Percentiles rank a stretch among this genome's conserved stretches.
Evolutionary conservation across 2,329 filamentous ascomycete species (phyloP).

Genomic region (Aureobasidium sp.): DNA sequence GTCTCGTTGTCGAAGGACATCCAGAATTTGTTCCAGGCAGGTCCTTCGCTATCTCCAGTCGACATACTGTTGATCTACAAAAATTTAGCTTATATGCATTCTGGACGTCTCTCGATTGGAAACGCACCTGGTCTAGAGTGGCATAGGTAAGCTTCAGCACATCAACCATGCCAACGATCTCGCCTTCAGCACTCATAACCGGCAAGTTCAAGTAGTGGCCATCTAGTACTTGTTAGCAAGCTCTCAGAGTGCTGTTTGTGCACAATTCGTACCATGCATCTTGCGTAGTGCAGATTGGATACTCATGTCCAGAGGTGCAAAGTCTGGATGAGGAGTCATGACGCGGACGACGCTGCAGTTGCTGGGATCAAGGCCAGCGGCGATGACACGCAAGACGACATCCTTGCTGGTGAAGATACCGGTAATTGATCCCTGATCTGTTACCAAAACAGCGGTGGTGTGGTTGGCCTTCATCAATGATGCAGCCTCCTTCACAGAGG

Average conservation of each 20-base stretch:
- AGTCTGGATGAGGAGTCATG: constrained; percentile 98
- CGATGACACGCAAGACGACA: constrained; percentile 94
- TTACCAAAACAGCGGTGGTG: constrained; percentile 90
- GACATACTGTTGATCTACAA: constrained; percentile 78
- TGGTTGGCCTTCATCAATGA: constrained; percentile 98
- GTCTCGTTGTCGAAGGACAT: constrained; percentile 90
- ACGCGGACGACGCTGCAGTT: constrained; percentile 97
- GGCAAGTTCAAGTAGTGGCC: constrained; percentile 97
- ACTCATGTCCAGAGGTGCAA: constrained; percentile 97
- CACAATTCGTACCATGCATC: constrained; percentile 78
- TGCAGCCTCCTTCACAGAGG: constrained; percentile 92
- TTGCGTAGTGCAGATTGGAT: constrained; percentile 96
- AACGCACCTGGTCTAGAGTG: constrained; percentile 81
- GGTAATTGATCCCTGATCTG: constrained; percentile 94
- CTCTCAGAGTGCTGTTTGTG: not conserved
- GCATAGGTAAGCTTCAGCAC: constrained; percentile 97
- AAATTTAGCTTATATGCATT: constrained; percentile 10
- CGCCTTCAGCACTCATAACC: constrained; percentile 91
- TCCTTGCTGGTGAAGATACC: constrained; percentile 99
- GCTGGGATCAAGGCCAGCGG: constrained; percentile 83
- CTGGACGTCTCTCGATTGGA: not conserved
- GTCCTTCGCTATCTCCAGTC: constrained; percentile 80
- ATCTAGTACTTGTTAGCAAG: constrained; percentile 44
- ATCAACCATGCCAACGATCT: constrained; percentile 99
- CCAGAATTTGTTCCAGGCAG: constrained; percentile 99